These are phyloP conservation scores for Eucalyptus brandiana DNA, from an alignment of 345 rosid species.

Conservation along the genomic window DNA sequence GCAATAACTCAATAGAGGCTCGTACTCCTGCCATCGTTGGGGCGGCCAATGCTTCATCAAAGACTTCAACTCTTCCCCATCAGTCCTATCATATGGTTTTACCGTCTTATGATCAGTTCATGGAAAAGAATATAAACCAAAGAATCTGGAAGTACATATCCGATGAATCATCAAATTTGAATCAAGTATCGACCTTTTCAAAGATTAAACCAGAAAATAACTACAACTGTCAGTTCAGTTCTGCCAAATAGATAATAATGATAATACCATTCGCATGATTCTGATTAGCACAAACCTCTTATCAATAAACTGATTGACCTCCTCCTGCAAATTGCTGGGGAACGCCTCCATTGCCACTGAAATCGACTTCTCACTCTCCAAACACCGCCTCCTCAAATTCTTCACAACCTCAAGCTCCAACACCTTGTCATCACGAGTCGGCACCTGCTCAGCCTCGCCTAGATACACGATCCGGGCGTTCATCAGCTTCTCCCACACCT, in stretches of 20 bases:
- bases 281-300: constrained; percentile 24
- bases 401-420: constrained; percentile 70
- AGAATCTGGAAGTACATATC: not conserved
- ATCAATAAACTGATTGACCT: constrained; percentile 46
- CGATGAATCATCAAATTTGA: not conserved
- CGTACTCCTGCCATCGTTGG: constrained; percentile 76
- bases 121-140: not conserved
- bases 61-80: constrained; percentile 55
- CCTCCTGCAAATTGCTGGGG: constrained; percentile 59
- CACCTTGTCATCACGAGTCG: constrained; percentile 61
- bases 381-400: constrained; percentile 44
- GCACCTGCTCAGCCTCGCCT: constrained; percentile 91
- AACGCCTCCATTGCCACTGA: constrained; percentile 77
- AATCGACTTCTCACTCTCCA: constrained; percentile 37
- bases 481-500: constrained; percentile 82
- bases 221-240: not conserved
- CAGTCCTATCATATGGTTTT: constrained; percentile 44
- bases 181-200: not conserved
- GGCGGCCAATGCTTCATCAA: constrained; percentile 56
- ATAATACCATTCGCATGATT: not conserved
- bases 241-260: not conserved
- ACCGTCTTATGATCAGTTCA: not conserved
- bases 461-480: constrained; percentile 70
- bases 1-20: constrained; percentile 75
- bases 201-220: not conserved